Evolutionary conservation across 441 rosid species (phyloP).

Genomic region (Raphanus hybrid): DNA sequence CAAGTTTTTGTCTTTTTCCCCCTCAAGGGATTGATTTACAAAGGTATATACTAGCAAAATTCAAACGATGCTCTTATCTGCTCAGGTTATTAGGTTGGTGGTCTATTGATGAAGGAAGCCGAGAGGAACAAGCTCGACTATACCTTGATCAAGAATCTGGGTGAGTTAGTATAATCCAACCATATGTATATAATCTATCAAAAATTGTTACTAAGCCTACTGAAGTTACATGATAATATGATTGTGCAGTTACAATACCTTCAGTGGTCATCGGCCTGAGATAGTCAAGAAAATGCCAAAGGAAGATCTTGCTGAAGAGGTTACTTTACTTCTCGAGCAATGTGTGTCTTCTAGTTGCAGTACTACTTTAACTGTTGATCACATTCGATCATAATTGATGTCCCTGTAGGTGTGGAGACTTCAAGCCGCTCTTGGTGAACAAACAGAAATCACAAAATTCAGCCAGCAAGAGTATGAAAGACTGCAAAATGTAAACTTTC

Average conservation of each 20-base stretch:
- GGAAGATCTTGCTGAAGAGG: conserved; percentile 97
- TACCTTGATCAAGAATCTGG: conserved; percentile 73
- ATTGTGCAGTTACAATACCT: conserved; percentile 83
- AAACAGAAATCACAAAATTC: conserved; percentile 86
- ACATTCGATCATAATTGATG: conserved; percentile 4
- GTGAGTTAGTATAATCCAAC: conserved; percentile 51
- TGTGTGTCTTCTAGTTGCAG: conserved; percentile 12
- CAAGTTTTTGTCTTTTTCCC: conserved; percentile 5
- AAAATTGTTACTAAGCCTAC: background rate
- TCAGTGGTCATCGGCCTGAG: conserved; percentile 96
- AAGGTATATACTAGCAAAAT: background rate
- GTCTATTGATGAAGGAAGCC: conserved; percentile 97
- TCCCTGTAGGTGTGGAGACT: conserved; percentile 90
- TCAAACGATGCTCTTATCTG: conserved; percentile 21
- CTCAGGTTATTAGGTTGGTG: conserved; percentile 97
- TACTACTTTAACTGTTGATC: conserved; percentile 53
- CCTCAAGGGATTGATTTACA: background rate
- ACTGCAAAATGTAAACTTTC: conserved; percentile 87
- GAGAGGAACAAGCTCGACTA: conserved; percentile 91
- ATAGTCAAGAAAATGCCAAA: conserved; percentile 97
- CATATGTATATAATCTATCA: background rate
- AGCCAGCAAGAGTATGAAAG: conserved; percentile 96
- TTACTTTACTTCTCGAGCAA: conserved; percentile 39
- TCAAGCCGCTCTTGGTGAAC: conserved; percentile 98
- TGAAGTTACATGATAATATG: conserved; percentile 22